Evolutionary conservation across 495 filamentous ascomycete species (phyloP).

Genomic region (Neurospora discreta): DNA sequence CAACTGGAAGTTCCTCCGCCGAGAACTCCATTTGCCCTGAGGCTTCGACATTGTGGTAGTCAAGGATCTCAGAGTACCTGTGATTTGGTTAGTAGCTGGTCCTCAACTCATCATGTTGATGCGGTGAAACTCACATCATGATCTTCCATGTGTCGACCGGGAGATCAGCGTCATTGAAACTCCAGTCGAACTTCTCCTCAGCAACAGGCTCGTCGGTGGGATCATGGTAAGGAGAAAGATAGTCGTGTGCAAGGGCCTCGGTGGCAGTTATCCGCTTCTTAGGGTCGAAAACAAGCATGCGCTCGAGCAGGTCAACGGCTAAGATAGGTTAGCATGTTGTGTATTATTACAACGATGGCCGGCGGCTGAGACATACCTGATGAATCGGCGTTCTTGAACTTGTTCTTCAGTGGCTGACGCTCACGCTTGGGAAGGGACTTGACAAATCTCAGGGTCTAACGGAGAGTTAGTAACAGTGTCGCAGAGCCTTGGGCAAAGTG

Average conservation of each 20-base stretch:
- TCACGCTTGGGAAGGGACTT: constrained; percentile 96
- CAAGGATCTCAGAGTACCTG: constrained; percentile 98
- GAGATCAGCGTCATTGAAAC: constrained; percentile 97
- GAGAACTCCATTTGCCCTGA: constrained; percentile 15
- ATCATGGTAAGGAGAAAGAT: constrained; percentile 93
- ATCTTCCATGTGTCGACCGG: constrained; percentile 99
- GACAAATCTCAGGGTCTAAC: constrained; percentile 87
- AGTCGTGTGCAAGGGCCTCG: constrained; percentile 80
- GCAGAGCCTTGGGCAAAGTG: background rate
- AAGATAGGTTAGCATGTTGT: constrained; percentile 3
- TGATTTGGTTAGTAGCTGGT: background rate
- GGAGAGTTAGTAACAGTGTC: background rate
- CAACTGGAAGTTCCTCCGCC: constrained; percentile 21
- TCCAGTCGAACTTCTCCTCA: constrained; percentile 99
- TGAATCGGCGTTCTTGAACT: constrained; percentile 95
- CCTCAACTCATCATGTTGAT: background rate
- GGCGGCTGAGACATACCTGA: constrained; percentile 43
- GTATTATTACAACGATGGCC: background rate
- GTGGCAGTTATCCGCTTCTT: constrained; percentile 79
- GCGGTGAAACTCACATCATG: constrained; percentile 70
- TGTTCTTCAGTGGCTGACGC: constrained; percentile 76
- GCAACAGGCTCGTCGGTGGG: constrained; percentile 91
- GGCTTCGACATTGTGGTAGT: constrained; percentile 92
- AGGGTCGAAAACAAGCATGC: constrained; percentile 96
- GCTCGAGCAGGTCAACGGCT: constrained; percentile 91